Conservation (phyloP, 192 early-diverging fungal species). For the Geranomyces variabilis region DNA sequence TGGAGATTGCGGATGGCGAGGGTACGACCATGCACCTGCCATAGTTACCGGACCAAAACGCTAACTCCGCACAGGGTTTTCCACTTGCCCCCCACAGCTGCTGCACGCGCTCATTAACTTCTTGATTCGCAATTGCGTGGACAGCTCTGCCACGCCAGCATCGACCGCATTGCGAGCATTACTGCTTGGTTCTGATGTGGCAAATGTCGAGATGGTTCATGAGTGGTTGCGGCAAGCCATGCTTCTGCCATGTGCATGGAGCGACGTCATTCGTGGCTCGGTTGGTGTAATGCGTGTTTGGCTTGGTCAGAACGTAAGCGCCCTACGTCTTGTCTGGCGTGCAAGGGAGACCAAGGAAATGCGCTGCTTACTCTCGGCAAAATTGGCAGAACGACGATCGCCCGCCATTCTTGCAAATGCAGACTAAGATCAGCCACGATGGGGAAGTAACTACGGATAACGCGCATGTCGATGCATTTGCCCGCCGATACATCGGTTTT, state of each 20-base stretch:
- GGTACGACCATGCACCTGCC: constrained; percentile 35
- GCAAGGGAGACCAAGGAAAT: neutral
- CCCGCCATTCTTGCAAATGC: constrained; percentile 61
- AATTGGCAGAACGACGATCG: constrained; percentile 66
- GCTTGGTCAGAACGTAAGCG: constrained; percentile 51
- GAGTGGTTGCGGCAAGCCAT: constrained; percentile 75
- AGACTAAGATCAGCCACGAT: neutral
- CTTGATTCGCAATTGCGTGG: constrained; percentile 66
- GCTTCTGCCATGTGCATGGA: constrained; percentile 64
- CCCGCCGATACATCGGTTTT: constrained; percentile 70
- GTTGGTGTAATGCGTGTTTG: constrained; percentile 70
- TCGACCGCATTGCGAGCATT: constrained; percentile 16
- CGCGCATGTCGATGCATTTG: constrained; percentile 55
- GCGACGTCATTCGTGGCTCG: constrained; percentile 67
- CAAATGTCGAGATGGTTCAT: constrained; percentile 75
- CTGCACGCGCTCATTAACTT: constrained; percentile 69
- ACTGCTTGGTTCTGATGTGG: constrained; percentile 39
- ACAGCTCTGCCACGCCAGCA: constrained; percentile 4
- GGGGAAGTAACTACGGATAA: neutral
- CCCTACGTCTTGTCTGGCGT: neutral
- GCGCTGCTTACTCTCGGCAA: neutral
- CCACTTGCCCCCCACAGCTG: constrained; percentile 68
- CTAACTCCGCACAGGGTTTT: constrained; percentile 56
- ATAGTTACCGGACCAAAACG: too few relatives aligned
- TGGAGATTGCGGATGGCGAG: constrained; percentile 54